phyloP scores from a whole-genome alignment of 1,284 basidiomycete genomes.

The Ganoderma leucocontextum region DNA sequence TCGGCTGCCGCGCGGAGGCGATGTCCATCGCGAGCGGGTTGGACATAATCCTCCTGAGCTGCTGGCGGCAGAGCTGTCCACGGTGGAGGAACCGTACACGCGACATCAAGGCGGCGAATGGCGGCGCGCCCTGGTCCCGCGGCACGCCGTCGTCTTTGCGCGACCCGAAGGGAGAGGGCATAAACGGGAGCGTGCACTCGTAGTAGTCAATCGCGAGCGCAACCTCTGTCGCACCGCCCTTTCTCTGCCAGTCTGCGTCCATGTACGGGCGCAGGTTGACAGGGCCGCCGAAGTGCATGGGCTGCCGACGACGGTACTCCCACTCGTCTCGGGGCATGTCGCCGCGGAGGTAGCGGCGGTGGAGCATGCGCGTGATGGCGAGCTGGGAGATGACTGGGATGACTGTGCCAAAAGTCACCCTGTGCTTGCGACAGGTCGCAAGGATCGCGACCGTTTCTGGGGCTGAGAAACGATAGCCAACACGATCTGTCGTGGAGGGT shows the following conservation, averaged over 20 bases:
- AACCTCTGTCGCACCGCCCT: conserved; percentile 55
- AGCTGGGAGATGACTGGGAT: conserved; percentile 60
- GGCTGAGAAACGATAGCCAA: conserved; percentile 34
- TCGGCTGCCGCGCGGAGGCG: conserved; percentile 39
- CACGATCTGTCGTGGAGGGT: conserved; percentile 45
- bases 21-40: conserved; percentile 62
- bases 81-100: conserved; percentile 56
- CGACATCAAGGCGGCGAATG: conserved; percentile 52
- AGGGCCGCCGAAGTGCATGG: conserved; percentile 58
- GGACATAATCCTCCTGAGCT: conserved; percentile 44
- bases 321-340: conserved; percentile 60
- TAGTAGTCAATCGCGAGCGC: conserved; percentile 55
- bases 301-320: conserved; percentile 58
- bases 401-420: conserved; percentile 60
- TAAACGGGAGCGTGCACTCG: conserved; percentile 55
- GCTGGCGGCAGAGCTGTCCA: conserved; percentile 47
- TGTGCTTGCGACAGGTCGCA: conserved; percentile 49
- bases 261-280: conserved; percentile 62
- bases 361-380: conserved; percentile 61
- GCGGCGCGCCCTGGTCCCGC: conserved; percentile 46
- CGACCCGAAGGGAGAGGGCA: conserved; percentile 45
- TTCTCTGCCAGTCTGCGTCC: conserved; percentile 54
- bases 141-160: conserved; percentile 24
- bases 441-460: conserved; percentile 43
- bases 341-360: conserved; percentile 54